These are phyloP conservation scores for Thermoascus crustaceus DNA, from an alignment of 2,329 filamentous ascomycete genomes.

Conservation along the genomic window DNA sequence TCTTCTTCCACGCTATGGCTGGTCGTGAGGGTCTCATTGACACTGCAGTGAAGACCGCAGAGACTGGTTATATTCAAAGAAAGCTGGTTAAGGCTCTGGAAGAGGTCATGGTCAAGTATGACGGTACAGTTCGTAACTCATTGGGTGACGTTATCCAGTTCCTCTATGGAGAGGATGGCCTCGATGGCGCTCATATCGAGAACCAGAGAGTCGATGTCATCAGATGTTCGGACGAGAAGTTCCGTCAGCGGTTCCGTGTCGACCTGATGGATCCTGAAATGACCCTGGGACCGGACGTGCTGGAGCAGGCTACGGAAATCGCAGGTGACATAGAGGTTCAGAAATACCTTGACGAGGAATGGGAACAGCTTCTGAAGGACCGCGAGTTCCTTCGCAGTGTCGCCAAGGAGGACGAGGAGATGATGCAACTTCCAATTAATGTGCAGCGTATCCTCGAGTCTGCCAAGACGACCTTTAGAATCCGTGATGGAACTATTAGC, in stretches of 20 bases:
- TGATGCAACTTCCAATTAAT: constrained; percentile 88
- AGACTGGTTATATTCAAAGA: constrained; percentile 98
- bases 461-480: constrained; percentile 81
- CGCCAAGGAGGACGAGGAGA: constrained; percentile 69
- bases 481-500: constrained; percentile 76
- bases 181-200: constrained; percentile 90
- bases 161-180: constrained; percentile 92
- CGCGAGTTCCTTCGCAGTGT: constrained; percentile 65
- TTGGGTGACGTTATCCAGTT: constrained; percentile 95
- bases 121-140: constrained; percentile 94
- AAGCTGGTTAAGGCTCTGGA: constrained; percentile 96
- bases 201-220: constrained; percentile 85
- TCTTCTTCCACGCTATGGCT: constrained; percentile 99
- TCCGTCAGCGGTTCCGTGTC: constrained; percentile 73
- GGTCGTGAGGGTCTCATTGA: constrained; percentile 99
- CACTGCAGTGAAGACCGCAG: constrained; percentile 97
- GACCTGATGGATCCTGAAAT: constrained; percentile 70
- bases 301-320: constrained; percentile 83
- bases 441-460: constrained; percentile 83
- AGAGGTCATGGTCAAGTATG: constrained; percentile 95
- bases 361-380: constrained; percentile 66
- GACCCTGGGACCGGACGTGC: constrained; percentile 57
- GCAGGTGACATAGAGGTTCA: constrained; percentile 82
- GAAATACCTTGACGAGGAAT: constrained; percentile 79
- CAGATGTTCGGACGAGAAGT: constrained; percentile 66